phyloP scores from a whole-genome alignment of 2,329 filamentous ascomycete genomes.

The Curvularia verruculosa region DNA sequence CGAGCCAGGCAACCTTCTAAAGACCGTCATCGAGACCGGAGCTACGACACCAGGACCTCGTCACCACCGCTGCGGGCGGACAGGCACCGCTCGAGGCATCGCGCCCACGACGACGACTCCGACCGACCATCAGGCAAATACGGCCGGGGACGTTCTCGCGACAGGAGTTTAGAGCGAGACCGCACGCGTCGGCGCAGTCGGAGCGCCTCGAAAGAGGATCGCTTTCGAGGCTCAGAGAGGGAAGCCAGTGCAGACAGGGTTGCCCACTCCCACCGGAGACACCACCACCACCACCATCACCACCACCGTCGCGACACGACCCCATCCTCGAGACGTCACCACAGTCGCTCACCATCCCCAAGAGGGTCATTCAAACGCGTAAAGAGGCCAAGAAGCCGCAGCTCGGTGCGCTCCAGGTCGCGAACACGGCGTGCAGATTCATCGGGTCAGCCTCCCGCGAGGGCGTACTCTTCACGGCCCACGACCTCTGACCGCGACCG shows the following conservation, averaged over 20 bases:
- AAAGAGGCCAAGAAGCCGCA: slow-evolving; percentile 46
- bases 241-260: slow-evolving; percentile 46
- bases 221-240: slow-evolving; percentile 46
- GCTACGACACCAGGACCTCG: slow-evolving; percentile 39
- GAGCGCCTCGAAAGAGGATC: slow-evolving; percentile 40
- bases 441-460: slow-evolving; percentile 34
- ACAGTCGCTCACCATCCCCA: slow-evolving; percentile 47
- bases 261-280: slow-evolving; percentile 43
- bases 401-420: slow-evolving; percentile 44
- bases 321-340: slow-evolving; percentile 48
- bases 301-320: slow-evolving; percentile 44
- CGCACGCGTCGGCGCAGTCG: slow-evolving; percentile 43
- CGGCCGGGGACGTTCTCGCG: slow-evolving; percentile 38
- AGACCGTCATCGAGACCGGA: slow-evolving; percentile 36
- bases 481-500: slow-evolving; percentile 41
- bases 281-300: slow-evolving; percentile 40
- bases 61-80: slow-evolving; percentile 47
- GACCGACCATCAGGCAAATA: slow-evolving; percentile 37
- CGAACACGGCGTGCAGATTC: slow-evolving; percentile 41
- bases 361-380: slow-evolving; percentile 41
- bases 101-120: slow-evolving; percentile 38
- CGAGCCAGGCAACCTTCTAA: slow-evolving; percentile 39
- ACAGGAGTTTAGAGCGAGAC: slow-evolving; percentile 43
- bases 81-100: slow-evolving; percentile 42
- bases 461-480: slow-evolving; percentile 42